Conservation (phyloP, 1,139 yeast species). For the Geotrichum restrictum region DNA sequence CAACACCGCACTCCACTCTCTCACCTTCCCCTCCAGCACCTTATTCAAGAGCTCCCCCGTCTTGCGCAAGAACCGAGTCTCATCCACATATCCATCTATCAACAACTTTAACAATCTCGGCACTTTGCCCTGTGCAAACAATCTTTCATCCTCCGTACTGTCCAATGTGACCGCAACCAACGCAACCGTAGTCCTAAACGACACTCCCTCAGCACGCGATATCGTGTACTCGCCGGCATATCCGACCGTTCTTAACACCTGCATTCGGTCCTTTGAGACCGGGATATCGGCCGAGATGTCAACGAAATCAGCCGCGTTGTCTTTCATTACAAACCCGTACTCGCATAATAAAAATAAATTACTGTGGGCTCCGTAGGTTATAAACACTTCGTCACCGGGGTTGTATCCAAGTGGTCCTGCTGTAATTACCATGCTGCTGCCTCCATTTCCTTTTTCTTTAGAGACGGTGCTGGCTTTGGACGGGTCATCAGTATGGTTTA, state of each 20-base stretch:
- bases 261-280: conserved; percentile 42
- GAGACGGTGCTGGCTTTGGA: conserved; percentile 8
- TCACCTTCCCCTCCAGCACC: conserved; percentile 3
- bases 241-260: conserved; percentile 49
- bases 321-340: conserved; percentile 67
- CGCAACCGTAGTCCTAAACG: conserved; percentile 75
- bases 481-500: conserved; percentile 63
- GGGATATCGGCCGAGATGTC: conserved; percentile 52
- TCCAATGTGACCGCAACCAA: conserved; percentile 46
- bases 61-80: conserved; percentile 21
- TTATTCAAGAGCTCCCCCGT: conserved; percentile 12
- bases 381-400: conserved; percentile 55
- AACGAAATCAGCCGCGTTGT: conserved; percentile 65
- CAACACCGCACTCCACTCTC: not conserved
- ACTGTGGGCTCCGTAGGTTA: conserved; percentile 85
- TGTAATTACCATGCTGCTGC: conserved; percentile 24
- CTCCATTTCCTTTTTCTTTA: too few species aligned
- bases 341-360: conserved; percentile 78
- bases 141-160: not conserved
- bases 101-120: conserved; percentile 5
- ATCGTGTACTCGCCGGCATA: conserved; percentile 76
- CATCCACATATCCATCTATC: conserved; percentile 14
- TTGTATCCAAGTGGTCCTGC: conserved; percentile 32
- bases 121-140: not conserved
- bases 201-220: conserved; percentile 45